Conservation (phyloP, 305 asterid species). For the Fraxinus ornus region DNA sequence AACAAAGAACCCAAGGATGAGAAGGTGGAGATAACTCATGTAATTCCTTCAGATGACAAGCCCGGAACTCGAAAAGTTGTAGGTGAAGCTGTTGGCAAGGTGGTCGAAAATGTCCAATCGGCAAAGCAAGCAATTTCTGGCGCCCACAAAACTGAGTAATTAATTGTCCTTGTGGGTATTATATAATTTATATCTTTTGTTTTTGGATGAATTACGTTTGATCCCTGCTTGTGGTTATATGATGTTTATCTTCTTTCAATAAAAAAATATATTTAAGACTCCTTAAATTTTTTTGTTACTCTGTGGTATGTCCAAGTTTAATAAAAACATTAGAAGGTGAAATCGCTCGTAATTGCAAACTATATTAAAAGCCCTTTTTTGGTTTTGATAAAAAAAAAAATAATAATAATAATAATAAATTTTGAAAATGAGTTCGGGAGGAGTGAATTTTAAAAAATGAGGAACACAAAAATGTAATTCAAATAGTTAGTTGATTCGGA, state of each 20-base stretch:
- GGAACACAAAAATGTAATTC: no score
- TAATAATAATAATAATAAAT: no score
- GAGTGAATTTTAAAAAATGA: not conserved
- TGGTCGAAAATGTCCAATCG: slow-evolving; percentile 26
- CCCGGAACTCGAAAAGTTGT: slow-evolving; percentile 1
- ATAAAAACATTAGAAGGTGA: not conserved
- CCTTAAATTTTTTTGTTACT: not conserved
- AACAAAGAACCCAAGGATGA: slow-evolving; percentile 29
- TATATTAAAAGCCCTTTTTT: not conserved
- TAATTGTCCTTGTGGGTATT: no score
- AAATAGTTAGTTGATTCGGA: no score
- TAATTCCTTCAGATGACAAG: slow-evolving; percentile 20
- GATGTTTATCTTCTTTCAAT: not conserved
- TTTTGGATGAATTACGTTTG: not conserved
- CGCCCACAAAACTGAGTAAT: slow-evolving; percentile 5
- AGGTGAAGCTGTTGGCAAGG: slow-evolving; percentile 16
- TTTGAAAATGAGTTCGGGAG: not conserved
- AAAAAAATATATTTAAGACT: not conserved
- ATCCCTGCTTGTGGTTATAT: not conserved
- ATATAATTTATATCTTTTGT: not conserved
- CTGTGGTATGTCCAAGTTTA: not conserved
- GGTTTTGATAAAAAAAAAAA: not conserved
- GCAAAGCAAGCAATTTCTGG: slow-evolving; percentile 23
- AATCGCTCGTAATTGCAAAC: not conserved
- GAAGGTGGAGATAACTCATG: slow-evolving; percentile 43